These are phyloP conservation scores for Bathelium albidoporum DNA, from an alignment of 495 filamentous ascomycete species.

Conservation along the genomic window DNA sequence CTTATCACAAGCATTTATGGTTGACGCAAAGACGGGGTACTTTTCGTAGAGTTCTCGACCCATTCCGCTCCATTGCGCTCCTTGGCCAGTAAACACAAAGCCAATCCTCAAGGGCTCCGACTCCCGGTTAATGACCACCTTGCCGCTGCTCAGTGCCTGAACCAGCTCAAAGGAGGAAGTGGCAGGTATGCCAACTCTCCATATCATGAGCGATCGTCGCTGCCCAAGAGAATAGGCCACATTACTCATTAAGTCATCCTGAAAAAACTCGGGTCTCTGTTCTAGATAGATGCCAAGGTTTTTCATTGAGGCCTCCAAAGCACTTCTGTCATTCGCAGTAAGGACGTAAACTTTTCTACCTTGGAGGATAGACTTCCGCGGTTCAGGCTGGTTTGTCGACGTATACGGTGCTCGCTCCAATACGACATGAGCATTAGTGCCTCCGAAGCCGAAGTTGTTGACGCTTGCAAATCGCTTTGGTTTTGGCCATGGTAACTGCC, in stretches of 20 bases:
- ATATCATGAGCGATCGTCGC: neutral
- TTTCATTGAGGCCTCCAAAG: neutral
- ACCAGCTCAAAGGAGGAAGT: neutral
- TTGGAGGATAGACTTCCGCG: neutral
- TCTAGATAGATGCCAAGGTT: neutral
- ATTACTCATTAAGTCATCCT: neutral
- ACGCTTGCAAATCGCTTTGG: slow-evolving; percentile 34
- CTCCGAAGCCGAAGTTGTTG: slow-evolving; percentile 37
- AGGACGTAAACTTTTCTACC: neutral
- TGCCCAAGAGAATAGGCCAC: neutral
- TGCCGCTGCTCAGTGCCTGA: neutral
- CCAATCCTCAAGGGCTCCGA: neutral
- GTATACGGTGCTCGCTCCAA: neutral
- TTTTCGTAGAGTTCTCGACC: neutral
- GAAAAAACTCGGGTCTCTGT: neutral
- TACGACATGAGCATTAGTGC: slow-evolving; percentile 13
- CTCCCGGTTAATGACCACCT: neutral
- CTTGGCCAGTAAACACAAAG: neutral
- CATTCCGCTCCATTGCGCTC: neutral
- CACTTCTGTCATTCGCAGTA: neutral
- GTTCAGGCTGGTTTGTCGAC: neutral
- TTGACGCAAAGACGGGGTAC: neutral
- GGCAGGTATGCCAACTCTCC: neutral
- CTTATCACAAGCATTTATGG: neutral
- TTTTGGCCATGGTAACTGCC: slow-evolving; percentile 31